These are phyloP conservation scores for Gliomastix tumulicola DNA, from an alignment of 2,329 filamentous ascomycete genomes.

Conservation along the genomic window DNA sequence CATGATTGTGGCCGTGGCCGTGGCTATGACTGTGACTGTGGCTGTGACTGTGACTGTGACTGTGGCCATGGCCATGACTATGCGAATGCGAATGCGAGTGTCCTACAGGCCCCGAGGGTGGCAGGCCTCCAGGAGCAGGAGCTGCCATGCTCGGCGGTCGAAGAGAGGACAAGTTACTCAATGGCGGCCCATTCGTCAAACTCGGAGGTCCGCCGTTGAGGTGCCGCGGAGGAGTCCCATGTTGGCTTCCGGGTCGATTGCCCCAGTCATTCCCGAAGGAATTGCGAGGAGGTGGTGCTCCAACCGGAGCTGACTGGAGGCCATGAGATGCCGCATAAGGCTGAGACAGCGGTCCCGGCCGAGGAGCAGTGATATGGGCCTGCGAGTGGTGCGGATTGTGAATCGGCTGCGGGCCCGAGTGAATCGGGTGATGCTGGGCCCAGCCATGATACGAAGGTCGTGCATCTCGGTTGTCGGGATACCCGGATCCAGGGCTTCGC, in stretches of 20 bases:
- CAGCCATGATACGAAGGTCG: conserved; percentile 1
- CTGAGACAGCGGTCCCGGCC: not conserved
- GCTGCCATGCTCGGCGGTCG: conserved; percentile 40
- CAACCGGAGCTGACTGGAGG: conserved; percentile 21
- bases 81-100: too few relatives aligned
- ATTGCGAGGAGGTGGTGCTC: conserved; percentile 25
- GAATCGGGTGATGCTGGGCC: not conserved
- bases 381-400: not conserved
- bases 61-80: too few relatives aligned
- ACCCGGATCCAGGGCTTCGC: not conserved
- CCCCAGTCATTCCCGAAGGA: conserved; percentile 44
- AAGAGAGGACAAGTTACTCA: conserved; percentile 33
- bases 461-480: conserved; percentile 1
- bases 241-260: conserved; percentile 37
- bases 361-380: not conserved
- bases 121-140: conserved; percentile 31
- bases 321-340: conserved; percentile 4
- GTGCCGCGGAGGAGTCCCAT: conserved; percentile 38
- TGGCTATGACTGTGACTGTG: too few relatives aligned
- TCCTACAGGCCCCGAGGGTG: conserved; percentile 21
- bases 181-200: conserved; percentile 17
- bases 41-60: too few relatives aligned
- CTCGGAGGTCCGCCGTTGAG: conserved; percentile 38
- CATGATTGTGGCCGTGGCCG: conserved; percentile 29
- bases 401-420: not conserved